Evolutionary conservation across 78 protist genomes (phyloP), one percentile per base, ranked within the genome.

Genomic region (Neovahlkampfia damariscottae): DNA sequence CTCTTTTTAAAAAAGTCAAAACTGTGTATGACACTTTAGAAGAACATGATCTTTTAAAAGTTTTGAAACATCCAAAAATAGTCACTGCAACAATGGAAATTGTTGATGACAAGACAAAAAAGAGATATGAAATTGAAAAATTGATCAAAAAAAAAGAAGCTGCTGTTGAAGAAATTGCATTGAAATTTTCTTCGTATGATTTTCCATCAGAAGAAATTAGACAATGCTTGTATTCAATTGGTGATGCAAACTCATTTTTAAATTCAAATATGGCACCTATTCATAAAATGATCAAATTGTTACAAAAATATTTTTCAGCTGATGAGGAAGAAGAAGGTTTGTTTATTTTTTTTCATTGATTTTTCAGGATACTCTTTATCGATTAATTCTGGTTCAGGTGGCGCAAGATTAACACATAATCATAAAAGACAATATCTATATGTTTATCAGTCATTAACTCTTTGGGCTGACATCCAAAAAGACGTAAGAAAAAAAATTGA

Each of bases 381-480:
- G 27, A 86, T 82, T 28, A 1, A 10, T 0, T 77, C 67, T 0
- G 91, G 91, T 19, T 30, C 38, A 10, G 75, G 40, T 27, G 95
- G 93, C 8, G 91, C 94, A 0, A 90, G 97, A 35, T 81, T 93
- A 35, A 32, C 94, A 1, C 97, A 93, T 75, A 31, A 66, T 8
- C 97, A 93, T 81, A 8, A 32, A 28, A n/a, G 40, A 38, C 97
- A 94, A 81, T 94, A 70, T 70, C 34, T 59, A 38, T 92, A 83
- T 40, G 95, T 91, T 19, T 73, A 78, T 50, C 97, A 96, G 80
- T 81, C 95, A 0, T 90, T 96, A 2, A 36, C 78, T 30, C 91
- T 96, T 4, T 96, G 99, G 99, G 70, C 92, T 38, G 87, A 88
- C 71, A 88, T 96, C 72, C 72, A 80, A 8, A 82, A 92, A 77